Percentiles rank a stretch among this genome's conserved stretches.
Conservation (phyloP, 2,329 filamentous ascomycete species). For the Geoglossum cookeanum region DNA sequence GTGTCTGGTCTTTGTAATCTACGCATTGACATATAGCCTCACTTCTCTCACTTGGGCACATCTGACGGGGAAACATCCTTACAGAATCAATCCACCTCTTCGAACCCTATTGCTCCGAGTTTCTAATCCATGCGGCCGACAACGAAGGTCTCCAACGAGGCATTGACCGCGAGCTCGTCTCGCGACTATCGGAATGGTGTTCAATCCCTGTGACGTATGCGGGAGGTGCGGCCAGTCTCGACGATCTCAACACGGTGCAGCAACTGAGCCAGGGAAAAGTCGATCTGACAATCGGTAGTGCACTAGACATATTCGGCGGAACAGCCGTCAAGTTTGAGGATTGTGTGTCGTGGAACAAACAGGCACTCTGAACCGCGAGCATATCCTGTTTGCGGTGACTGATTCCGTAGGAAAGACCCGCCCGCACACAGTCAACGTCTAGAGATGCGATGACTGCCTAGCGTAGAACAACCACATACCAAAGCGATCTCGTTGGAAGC, state of each 20-base stretch:
- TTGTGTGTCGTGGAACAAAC: constrained; percentile 68
- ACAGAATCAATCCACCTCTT: constrained; percentile 61
- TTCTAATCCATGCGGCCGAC: constrained; percentile 91
- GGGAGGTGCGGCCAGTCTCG: constrained; percentile 67
- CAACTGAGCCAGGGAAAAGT: constrained; percentile 60
- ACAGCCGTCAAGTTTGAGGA: constrained; percentile 71
- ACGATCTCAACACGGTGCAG: constrained; percentile 70
- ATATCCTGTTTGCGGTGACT: no score
- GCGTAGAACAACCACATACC: no score
- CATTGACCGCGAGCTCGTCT: constrained; percentile 71
- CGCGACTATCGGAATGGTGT: constrained; percentile 64
- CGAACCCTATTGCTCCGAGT: constrained; percentile 88
- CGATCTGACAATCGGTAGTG: constrained; percentile 90
- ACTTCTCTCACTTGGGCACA: no score
- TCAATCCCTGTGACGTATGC: constrained; percentile 89
- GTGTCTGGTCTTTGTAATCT: no score
- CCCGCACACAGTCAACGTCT: no score
- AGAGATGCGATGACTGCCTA: no score
- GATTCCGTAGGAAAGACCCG: no score
- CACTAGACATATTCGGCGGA: constrained; percentile 88
- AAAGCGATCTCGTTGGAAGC: no score
- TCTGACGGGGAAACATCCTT: neutral
- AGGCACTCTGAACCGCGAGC: no score
- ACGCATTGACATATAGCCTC: no score
- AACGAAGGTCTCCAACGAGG: constrained; percentile 87